Evolutionary conservation across 78 protist genomes (phyloP), one percentile per base, ranked within the genome.

Genomic region (Acrasis kona): DNA sequence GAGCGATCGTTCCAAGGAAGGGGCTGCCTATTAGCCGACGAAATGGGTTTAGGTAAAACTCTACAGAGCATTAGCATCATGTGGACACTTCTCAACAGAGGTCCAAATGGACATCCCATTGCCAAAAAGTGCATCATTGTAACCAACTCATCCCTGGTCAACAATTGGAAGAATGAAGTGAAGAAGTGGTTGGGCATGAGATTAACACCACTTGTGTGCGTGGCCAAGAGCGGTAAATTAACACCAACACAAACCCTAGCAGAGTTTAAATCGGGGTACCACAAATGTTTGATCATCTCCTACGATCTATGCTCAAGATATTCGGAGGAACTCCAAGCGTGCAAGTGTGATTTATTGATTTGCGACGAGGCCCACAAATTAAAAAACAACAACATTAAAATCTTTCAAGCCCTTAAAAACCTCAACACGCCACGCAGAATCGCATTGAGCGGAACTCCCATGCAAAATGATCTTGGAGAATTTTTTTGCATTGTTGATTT

Each of bases 341-440:
- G 66, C n/a, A 1, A 6, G 1, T 3, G 66, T 5, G 79, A 79
- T 7, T 30, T 64, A 27, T 27, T 84, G 3, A 29, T 84, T 34
- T 78, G 74, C 40, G 87, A 84, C 68, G 87, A 84, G 58, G 87
- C 81, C 10, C 87, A 84, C 64, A 32, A 64, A 2, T 39, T 84
- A 31, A 84, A 84, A 69, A 84, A 84, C 41, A 40, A 68, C 27
- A 57, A 41, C 37, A 74, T 79, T 31, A 31, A 39, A 9, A 74
- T 72, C 27, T 32, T 57, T 30, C 41, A 74, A 29, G 68, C 74
- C 10, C 64, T 77, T 4, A 67, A 70, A 35, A 2, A 31, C 29
- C 7, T 78, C 41, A 65, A 66, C 4, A 78, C 78, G 29, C 3
- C 57, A n/a, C 27, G 78, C 19, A 29, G 78, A 10, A 28, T 84